Base-by-base conservation (phyloP, 2,329 filamentous ascomycete species). In the Ceratocystis destructans region DNA sequence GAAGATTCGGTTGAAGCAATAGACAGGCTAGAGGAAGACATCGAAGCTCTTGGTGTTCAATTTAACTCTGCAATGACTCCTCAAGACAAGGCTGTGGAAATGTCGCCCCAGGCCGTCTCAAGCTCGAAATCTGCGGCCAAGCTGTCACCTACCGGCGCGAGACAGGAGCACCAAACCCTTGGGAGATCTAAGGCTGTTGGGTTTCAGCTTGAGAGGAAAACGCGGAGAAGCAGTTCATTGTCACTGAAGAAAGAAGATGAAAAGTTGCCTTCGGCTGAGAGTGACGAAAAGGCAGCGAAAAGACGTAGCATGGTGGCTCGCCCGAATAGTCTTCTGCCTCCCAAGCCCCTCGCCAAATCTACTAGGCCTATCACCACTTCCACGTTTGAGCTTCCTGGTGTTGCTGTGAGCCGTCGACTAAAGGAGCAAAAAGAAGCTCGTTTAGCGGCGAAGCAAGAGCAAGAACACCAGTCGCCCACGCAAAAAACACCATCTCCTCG, bases 1-100 rank as follows among this genome's bases (percentile, higher is more conserved):
- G 84, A 87, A 71, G 84, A 86, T 71, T 86, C 83, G 1, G 75
- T 87, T 7, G 83, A 85, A 71, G 83, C 83, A 69, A 76, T 87
- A 22, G 84, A 87, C 71, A 77, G 78, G 68, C 76, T 87, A 17
- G 83, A 87, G 69, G 84, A 87, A 41, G 78, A 85, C 62, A 76
- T 86, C 8, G 83, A 87, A 69, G 81, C 78, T 1, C 75, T 84
- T 44, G 71, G 76, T 62, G 65, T 45, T 45, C 67, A 66, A 17
- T 65, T 66, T 28, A 57, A 62, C 22, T 2, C 73, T 78, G 68
- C 61, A 6, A 64, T 64, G 53, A 64, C 62, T 22, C 12, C 62
- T 17, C 44, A 50, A n/a, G 62, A 63, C 10, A n/a, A 48, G 15
- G 8, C 45, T 31, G 45, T 12, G n/a, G 62, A 50, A 22, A 63